Evolutionary conservation across 1,284 basidiomycete genomes (phyloP).

Genomic region (Heterobasidion parviporum): DNA sequence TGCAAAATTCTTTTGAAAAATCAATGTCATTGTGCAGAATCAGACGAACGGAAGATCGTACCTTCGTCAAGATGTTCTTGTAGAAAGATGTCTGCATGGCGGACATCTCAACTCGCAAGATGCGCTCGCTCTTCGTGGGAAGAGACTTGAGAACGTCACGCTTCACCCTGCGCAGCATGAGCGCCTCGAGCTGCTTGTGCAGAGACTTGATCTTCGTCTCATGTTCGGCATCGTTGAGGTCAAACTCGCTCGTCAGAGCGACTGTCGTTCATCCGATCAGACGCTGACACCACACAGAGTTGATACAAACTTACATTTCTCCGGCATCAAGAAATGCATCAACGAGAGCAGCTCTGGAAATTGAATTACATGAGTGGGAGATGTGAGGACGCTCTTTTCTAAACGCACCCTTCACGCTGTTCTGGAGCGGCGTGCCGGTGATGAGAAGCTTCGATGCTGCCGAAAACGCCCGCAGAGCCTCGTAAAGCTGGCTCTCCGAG

Average conservation of each 20-base stretch:
- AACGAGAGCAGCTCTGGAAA: constrained; percentile 82
- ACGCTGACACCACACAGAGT: background rate
- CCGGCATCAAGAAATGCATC: constrained; percentile 99
- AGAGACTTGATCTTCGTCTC: constrained; percentile 93
- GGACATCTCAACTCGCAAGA: constrained; percentile 97
- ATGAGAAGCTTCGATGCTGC: constrained; percentile 92
- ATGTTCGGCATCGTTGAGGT: constrained; percentile 88
- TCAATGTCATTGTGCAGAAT: background rate
- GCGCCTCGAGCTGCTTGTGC: constrained; percentile 86
- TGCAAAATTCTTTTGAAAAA: constrained; percentile 70
- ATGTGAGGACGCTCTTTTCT: background rate
- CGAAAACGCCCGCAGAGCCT: constrained; percentile 85
- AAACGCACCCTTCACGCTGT: constrained; percentile 87
- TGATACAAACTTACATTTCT: constrained; percentile 67
- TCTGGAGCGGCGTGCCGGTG: constrained; percentile 97
- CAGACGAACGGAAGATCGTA: constrained; percentile 19
- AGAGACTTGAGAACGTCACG: constrained; percentile 96
- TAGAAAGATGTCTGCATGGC: constrained; percentile 97
- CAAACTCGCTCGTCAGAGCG: constrained; percentile 87
- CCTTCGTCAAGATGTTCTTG: constrained; percentile 97
- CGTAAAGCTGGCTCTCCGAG: constrained; percentile 94
- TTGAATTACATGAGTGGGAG: constrained; percentile 4
- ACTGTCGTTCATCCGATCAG: constrained; percentile 30
- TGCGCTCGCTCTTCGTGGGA: constrained; percentile 97
- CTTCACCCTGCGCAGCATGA: constrained; percentile 95